Percentiles rank a stretch among this genome's conserved stretches.
Evolutionary conservation across 1,284 basidiomycete genomes (phyloP).

Genomic region (Neotropicomus parvogracilis): DNA sequence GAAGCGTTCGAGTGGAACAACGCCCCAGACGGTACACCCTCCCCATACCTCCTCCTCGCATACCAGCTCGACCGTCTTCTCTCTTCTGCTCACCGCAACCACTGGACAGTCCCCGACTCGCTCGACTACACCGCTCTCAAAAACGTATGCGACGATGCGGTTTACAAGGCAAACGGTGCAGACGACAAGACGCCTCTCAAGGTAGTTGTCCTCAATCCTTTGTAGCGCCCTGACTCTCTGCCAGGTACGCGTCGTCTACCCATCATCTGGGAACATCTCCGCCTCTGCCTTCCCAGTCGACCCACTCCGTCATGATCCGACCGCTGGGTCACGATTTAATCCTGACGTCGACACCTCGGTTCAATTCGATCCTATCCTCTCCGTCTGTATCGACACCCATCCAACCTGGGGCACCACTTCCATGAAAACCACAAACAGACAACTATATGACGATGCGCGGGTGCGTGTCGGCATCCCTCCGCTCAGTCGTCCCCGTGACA

Average conservation of each 20-base stretch:
- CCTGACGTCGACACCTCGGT: constrained; percentile 31
- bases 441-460: constrained; percentile 59
- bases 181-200: constrained; percentile 33
- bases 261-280: constrained; percentile 41
- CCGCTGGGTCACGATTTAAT: constrained; percentile 37
- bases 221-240: not conserved
- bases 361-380: constrained; percentile 33
- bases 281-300: constrained; percentile 41
- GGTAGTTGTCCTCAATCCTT: constrained; percentile 21
- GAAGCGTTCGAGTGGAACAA: constrained; percentile 54
- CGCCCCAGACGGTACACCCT: constrained; percentile 42
- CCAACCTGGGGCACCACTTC: constrained; percentile 48
- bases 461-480: constrained; percentile 46
- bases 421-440: constrained; percentile 67
- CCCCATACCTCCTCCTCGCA: constrained; percentile 54
- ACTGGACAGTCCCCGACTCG: constrained; percentile 42
- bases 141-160: constrained; percentile 40
- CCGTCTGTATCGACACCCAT: constrained; percentile 50
- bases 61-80: constrained; percentile 58
- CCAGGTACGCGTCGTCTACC: constrained; percentile 59
- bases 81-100: constrained; percentile 46
- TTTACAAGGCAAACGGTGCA: constrained; percentile 32
- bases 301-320: constrained; percentile 45
- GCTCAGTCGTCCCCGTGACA: constrained; percentile 10
- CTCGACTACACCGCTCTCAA: constrained; percentile 41